phyloP scores from a whole-genome alignment of 2,329 filamentous ascomycete genomes.

The Nemania abortiva region DNA sequence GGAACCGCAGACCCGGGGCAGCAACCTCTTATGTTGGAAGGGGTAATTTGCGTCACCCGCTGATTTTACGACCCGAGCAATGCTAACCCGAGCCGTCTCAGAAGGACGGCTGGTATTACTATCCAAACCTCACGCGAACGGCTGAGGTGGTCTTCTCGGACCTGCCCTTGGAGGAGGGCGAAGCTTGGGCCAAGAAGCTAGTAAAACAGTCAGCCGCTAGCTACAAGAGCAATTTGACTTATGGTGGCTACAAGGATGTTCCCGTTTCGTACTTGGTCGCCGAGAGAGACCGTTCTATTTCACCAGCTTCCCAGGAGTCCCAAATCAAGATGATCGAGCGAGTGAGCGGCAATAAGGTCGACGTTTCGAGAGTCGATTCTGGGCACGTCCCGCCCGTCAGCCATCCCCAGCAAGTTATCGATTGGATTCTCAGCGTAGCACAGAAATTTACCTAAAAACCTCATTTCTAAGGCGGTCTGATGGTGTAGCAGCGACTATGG shows the following conservation, averaged over 20 bases:
- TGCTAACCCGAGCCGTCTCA: too few relatives aligned
- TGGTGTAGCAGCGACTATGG: background rate
- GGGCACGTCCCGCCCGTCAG: constrained; percentile 52
- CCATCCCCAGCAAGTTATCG: constrained; percentile 44
- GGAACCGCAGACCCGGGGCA: constrained; percentile 5
- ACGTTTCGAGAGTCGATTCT: constrained; percentile 51
- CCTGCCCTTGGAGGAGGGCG: constrained; percentile 45
- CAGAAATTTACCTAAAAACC: constrained; percentile 5
- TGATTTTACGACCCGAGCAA: background rate
- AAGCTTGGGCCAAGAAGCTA: constrained; percentile 13
- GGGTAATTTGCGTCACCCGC: background rate
- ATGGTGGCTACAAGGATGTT: constrained; percentile 55
- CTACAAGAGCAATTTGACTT: constrained; percentile 51
- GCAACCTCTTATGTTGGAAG: constrained; percentile 17
- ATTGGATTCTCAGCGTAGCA: constrained; percentile 34
- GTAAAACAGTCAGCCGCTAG: constrained; percentile 50
- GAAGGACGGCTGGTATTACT: constrained; percentile 48
- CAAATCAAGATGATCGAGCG: constrained; percentile 54
- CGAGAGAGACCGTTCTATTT: constrained; percentile 51
- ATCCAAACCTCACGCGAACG: constrained; percentile 33
- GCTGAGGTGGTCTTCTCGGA: constrained; percentile 45
- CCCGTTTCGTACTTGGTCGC: constrained; percentile 54
- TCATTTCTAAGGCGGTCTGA: background rate
- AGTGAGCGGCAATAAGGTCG: constrained; percentile 53
- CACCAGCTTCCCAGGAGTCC: constrained; percentile 48